Conservation (phyloP, 2,329 filamentous ascomycete species). For the Chaetomiaceae sp. region DNA sequence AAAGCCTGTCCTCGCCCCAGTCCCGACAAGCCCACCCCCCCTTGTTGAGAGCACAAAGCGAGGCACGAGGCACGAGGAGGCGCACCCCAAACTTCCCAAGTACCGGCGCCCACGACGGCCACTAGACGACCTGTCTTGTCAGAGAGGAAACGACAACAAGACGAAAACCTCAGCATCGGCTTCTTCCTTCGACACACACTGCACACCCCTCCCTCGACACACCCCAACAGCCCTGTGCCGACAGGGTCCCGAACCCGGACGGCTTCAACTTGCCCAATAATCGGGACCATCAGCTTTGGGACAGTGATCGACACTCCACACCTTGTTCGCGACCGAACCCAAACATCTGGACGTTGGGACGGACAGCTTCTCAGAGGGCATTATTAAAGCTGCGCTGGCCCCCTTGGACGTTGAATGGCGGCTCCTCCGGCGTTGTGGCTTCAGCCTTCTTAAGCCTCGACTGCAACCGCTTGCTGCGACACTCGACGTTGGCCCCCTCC, state of each 20-base stretch:
- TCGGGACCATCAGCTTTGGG: constrained; percentile 28
- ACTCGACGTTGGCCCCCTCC: not conserved
- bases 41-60: constrained; percentile 7
- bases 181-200: constrained; percentile 19
- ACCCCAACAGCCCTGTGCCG: constrained; percentile 12
- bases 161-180: constrained; percentile 1
- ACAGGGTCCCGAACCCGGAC: constrained; percentile 20
- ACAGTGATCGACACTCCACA: constrained; percentile 38
- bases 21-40: constrained; percentile 1
- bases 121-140: not conserved
- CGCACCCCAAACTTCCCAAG: constrained; percentile 6
- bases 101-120: constrained; percentile 4
- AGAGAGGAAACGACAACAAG: constrained; percentile 4
- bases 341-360: constrained; percentile 7
- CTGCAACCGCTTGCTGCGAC: not conserved
- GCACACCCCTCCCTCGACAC: constrained; percentile 10
- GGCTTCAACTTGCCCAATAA: constrained; percentile 22
- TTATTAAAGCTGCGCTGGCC: constrained; percentile 10
- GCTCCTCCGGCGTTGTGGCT: constrained; percentile 14
- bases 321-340: constrained; percentile 26
- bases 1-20: not conserved
- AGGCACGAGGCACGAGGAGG: constrained; percentile 21
- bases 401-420: constrained; percentile 4
- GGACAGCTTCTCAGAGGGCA: not conserved
- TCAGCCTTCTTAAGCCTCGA: constrained; percentile 12